Base-by-base conservation (phyloP, 2,329 filamentous ascomycete genomes). In the Ophiostoma sp. region DNA sequence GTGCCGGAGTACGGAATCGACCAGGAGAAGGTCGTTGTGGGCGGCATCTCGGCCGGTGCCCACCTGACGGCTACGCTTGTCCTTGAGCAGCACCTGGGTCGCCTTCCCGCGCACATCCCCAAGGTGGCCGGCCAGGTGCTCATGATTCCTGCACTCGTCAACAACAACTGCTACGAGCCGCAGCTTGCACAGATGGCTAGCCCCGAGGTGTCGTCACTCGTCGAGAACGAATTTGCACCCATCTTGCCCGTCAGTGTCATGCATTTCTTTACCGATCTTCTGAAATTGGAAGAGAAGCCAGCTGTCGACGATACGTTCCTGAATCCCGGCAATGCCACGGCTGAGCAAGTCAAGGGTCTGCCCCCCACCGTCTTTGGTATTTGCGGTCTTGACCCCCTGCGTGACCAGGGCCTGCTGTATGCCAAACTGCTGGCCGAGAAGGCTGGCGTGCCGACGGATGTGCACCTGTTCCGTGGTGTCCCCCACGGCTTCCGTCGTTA, bases 231-330 rank as follows among this genome's bases (percentile, higher is more conserved):
- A 28, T 28, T 72, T 17, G 88, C 88, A 0, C 86, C 87, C 0
- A 79, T 89, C 1, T 75, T 88, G 69, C 82, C 86, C 0, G 74
- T 82, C n/a, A 79, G 77, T 1, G 78, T 80, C 6, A 78, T 84
- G 61, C 79, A 52, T 33, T 81, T 75, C 72, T 83, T 82, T 25
- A 75, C 75, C 2, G 76, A 78, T 9, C 63, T 82, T 3, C 68
- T 83, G 1, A 75, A 79, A 1, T 2, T 39, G 17, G 15, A 82
- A 8, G n/a, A 73, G 4, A 69, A 76, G 0, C 25, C 36, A 9
- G 74, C 79, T 2, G 78, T 74, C 2, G 70, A 75, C 0, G 83
- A 87, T 76, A 75, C 78, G 0, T 78, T 78, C 19, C 74, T 85
- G 15, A 87, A 82, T 69, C 84, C 83, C 2, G 83, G 82, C 0